Evolutionary conservation across 108 stramenopile species (phyloP), one percentile per base, ranked within the genome.

Genomic region (Stephanodiscus minutulus): DNA sequence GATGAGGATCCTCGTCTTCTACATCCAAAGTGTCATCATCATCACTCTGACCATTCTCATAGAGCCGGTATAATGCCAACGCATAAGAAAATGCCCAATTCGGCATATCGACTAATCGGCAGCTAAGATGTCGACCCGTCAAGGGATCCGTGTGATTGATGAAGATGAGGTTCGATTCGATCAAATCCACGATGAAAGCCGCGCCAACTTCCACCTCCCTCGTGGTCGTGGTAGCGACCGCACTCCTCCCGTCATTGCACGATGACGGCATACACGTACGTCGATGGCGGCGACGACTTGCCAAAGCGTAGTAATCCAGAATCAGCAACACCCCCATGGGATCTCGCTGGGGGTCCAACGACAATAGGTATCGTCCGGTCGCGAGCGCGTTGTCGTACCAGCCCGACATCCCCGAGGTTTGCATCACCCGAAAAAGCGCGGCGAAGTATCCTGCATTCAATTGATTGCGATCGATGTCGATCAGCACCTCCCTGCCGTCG

Each of bases 291-390:
- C 66, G 68, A 20, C 82, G 81, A 36, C 78, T 75, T 8, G 81
- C 66, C 57, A 92, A 47, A 0, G 88, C 88, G 69, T 85, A 91
- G 68, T 84, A 79, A 75, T 95, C 93, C 50, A 95, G 49, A 25
- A 81, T 73, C 18, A 88, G 46, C 36, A 95, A 64, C 0, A 95
- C 74, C 13, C 77, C 75, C 89, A 84, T 88, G 2, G 93, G 93
- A 81, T 95, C 93, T 13, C 93, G 67, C 62, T 92, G 69, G 7
- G 90, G 91, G 76, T 95, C 93, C 43, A 95, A 73, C 17, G 90
- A 84, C 61, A 95, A 71, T n/a, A 95, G 39, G 60, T 81, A 86
- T 20, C 79, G 68, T 9, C 82, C 82, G 12, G 79, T 71, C 0
- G 88, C 85, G 22, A 89, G 53, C 0, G 89, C 81, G 33, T 84